These are phyloP conservation scores for Pythium volutum DNA, from an alignment of 352 stramenopile species.

Conservation along the genomic window DNA sequence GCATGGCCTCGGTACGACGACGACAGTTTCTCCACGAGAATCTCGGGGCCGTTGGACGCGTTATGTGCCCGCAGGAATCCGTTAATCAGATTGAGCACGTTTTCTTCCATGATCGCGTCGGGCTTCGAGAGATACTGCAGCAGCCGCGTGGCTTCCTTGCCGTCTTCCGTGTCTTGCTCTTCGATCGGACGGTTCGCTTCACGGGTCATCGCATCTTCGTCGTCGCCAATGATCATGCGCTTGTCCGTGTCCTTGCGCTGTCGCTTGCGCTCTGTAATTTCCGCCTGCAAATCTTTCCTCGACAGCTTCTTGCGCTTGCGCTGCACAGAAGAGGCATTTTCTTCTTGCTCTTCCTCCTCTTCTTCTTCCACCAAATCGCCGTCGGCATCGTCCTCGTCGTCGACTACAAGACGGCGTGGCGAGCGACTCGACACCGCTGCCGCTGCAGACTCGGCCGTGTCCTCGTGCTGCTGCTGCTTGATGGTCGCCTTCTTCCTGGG, in stretches of 20 bases:
- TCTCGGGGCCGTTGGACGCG: slow-evolving; percentile 77
- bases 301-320: slow-evolving; percentile 31
- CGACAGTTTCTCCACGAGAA: slow-evolving; percentile 83
- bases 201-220: slow-evolving; percentile 50
- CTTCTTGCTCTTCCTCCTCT: not conserved
- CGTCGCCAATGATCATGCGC: slow-evolving; percentile 83
- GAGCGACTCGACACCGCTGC: slow-evolving; percentile 1
- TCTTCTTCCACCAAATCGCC: slow-evolving; percentile 13
- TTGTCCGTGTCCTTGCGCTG: slow-evolving; percentile 38
- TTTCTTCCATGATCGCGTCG: slow-evolving; percentile 83
- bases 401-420: slow-evolving; percentile 15
- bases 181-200: slow-evolving; percentile 32
- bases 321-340: not conserved
- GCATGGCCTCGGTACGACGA: slow-evolving; percentile 84
- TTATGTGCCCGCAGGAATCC: slow-evolving; percentile 77
- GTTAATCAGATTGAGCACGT: slow-evolving; percentile 80
- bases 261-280: slow-evolving; percentile 28
- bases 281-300: slow-evolving; percentile 38
- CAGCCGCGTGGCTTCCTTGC: slow-evolving; percentile 68
- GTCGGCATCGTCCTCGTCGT: slow-evolving; percentile 28
- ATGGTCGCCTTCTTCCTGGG: slow-evolving; percentile 20
- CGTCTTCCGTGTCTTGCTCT: slow-evolving; percentile 66
- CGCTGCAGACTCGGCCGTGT: not conserved
- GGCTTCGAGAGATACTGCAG: slow-evolving; percentile 66
- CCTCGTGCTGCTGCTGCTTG: slow-evolving; percentile 18